A percentile compares a stretch with the other conserved stretches of the same genome.
Evolutionary conservation across 139 green algal genomes (phyloP).

Genomic region (Coelastrella sp.): DNA sequence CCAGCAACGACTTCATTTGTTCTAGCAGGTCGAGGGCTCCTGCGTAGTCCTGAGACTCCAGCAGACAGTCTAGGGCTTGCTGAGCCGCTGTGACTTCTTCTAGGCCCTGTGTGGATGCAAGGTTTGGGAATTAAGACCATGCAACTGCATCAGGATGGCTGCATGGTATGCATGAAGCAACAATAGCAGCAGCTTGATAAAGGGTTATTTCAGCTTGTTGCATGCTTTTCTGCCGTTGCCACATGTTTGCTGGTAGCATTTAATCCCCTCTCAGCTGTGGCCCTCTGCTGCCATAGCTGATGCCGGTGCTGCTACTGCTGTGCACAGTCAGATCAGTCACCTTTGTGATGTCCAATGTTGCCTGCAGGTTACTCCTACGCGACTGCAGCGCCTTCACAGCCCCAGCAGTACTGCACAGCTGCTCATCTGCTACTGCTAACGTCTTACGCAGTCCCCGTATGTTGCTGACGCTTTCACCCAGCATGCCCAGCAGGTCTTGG

Average conservation of each 20-base stretch:
- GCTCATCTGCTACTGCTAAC: constrained; percentile 73
- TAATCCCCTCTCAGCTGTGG: neutral
- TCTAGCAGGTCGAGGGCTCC: constrained; percentile 83
- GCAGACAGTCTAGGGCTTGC: constrained; percentile 77
- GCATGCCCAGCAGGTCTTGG: constrained; percentile 73
- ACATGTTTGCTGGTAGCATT: neutral
- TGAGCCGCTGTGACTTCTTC: constrained; percentile 71
- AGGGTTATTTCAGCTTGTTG: neutral
- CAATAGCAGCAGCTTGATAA: too few relatives aligned
- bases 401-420: constrained; percentile 67
- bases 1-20: constrained; percentile 60
- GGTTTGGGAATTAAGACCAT: too few relatives aligned
- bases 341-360: constrained; percentile 68
- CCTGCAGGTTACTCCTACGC: constrained; percentile 72
- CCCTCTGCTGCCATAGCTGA: neutral
- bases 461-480: constrained; percentile 65
- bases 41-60: constrained; percentile 80
- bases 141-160: too few relatives aligned
- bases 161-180: neutral
- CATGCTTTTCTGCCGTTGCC: neutral
- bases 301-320: neutral
- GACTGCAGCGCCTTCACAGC: constrained; percentile 69
- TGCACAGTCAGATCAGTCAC: constrained; percentile 33
- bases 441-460: constrained; percentile 59
- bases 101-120: constrained; percentile 59